phyloP scores from a whole-genome alignment of 495 filamentous ascomycete genomes.

The Neurospora sp. region DNA sequence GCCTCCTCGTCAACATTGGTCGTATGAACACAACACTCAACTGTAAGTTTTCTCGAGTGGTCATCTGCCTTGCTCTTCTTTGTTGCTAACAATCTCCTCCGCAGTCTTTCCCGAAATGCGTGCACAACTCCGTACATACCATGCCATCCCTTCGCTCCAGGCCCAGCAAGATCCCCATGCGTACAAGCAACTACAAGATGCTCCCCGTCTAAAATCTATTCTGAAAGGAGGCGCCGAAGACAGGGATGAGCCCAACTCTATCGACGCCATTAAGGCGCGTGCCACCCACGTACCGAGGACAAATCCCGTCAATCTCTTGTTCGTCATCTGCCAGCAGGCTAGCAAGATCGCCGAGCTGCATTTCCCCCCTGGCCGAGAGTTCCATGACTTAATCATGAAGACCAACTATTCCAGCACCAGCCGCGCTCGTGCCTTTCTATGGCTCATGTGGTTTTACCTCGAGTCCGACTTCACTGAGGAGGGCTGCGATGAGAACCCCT shows the following conservation, averaged over 20 bases:
- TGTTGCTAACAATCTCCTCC: slow-evolving; percentile 20
- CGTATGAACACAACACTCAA: slow-evolving; percentile 98
- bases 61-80: slow-evolving; percentile 1
- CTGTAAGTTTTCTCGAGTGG: slow-evolving; percentile 47
- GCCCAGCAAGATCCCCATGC: slow-evolving; percentile 89
- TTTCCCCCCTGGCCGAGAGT: slow-evolving; percentile 77
- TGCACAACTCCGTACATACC: slow-evolving; percentile 93
- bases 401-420: slow-evolving; percentile 71
- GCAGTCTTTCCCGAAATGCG: slow-evolving; percentile 99
- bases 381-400: slow-evolving; percentile 94
- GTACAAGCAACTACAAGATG: slow-evolving; percentile 97
- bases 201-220: slow-evolving; percentile 91
- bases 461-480: slow-evolving; percentile 87
- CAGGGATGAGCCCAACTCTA: slow-evolving; percentile 69
- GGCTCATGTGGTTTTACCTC: slow-evolving; percentile 99
- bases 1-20: slow-evolving; percentile 91
- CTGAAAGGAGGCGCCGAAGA: slow-evolving; percentile 96
- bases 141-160: slow-evolving; percentile 93
- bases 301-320: slow-evolving; percentile 94
- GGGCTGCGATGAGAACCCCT: slow-evolving; percentile 78
- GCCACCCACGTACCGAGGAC: slow-evolving; percentile 61
- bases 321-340: slow-evolving; percentile 85
- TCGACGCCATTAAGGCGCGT: slow-evolving; percentile 64
- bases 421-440: slow-evolving; percentile 82
- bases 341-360: slow-evolving; percentile 87